Evolutionary conservation across 2,329 filamentous ascomycete genomes (phyloP), one percentile per base, ranked within the genome.

Genomic region (Aspergillus tamarii): DNA sequence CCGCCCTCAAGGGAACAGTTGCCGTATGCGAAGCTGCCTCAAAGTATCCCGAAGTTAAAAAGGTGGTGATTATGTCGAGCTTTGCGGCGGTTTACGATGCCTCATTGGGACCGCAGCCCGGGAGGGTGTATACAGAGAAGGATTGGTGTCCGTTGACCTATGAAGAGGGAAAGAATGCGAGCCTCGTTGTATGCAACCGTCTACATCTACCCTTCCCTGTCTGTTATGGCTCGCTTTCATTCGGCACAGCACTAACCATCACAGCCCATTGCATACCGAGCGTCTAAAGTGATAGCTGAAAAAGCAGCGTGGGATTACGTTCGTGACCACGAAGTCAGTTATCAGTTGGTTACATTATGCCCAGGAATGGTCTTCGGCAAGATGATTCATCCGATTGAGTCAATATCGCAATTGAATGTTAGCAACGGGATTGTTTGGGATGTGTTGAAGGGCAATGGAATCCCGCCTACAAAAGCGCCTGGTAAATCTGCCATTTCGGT

Each of bases 341-440:
- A 65, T 39, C 62, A 67, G 30, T 41, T 71, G 19, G 53, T 70
- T 1, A 68, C 68, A 0, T 61, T 71, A 0, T 71, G 69, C 28
- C 71, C 71, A 2, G 73, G 71, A 1, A 73, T 74, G 72, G 72
- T 74, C 4, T 74, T 74, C 61, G 72, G 72, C 1, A 65, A 59
- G 39, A 70, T 70, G 62, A 66, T 72, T 23, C 72, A 72, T 36
- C 62, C 67, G 0, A 70, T 71, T 11, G 56, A 54, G 10, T 69
- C 66, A 3, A 34, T 71, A 4, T 61, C 60, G 21, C 67, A 71
- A 4, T 62, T 74, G 43, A 75, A 74, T 59, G 71, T 71, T 1
- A 73, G 71, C 57, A 74, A 73, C 45, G 66, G 69, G 46, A 70
- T 75, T 56, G 69, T 75, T 21, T 75, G 73, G 73, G 64, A 70